These are phyloP conservation scores for Solanum gracilifrons DNA, from an alignment of 257 asterid genomes.

Conservation along the genomic window DNA sequence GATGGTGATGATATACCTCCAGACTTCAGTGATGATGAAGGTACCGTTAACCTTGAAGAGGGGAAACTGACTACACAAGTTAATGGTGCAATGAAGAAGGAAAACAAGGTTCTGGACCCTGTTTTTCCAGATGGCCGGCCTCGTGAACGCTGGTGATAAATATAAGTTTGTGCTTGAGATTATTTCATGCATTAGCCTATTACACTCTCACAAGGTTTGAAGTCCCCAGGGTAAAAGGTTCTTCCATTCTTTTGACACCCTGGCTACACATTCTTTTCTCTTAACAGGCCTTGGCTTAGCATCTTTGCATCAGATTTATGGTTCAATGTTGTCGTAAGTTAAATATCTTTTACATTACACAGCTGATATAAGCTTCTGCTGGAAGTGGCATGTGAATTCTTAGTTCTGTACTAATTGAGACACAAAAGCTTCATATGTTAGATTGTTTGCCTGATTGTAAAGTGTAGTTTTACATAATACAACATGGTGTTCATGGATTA, in stretches of 20 bases:
- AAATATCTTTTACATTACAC: not conserved
- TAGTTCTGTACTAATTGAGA: conserved; percentile 5
- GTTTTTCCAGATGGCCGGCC: conserved; percentile 82
- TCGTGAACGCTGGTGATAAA: conserved; percentile 81
- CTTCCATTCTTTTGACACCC: not conserved
- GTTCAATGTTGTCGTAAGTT: not conserved
- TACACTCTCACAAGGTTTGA: not conserved
- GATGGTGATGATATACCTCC: conserved; percentile 72
- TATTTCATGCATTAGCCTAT: not conserved
- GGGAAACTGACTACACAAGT: conserved; percentile 24
- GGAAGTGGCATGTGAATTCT: not conserved
- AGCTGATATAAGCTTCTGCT: not conserved
- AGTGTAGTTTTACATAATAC: conserved; percentile 7
- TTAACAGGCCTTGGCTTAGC: not conserved
- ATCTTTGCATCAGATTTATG: not conserved
- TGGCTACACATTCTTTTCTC: not conserved
- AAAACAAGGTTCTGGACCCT: conserved; percentile 38
- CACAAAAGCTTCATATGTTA: not conserved
- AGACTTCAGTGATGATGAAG: conserved; percentile 45
- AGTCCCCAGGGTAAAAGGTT: not conserved
- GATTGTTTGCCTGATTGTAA: conserved; percentile 12
- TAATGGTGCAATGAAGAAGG: conserved; percentile 29
- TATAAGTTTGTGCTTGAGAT: not conserved
- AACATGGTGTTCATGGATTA: not conserved
- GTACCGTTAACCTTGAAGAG: conserved; percentile 21